Percentiles rank a stretch among this genome's conserved stretches.
Evolutionary conservation across 306 rosid species (phyloP).

Genomic region (Lupinus albus): DNA sequence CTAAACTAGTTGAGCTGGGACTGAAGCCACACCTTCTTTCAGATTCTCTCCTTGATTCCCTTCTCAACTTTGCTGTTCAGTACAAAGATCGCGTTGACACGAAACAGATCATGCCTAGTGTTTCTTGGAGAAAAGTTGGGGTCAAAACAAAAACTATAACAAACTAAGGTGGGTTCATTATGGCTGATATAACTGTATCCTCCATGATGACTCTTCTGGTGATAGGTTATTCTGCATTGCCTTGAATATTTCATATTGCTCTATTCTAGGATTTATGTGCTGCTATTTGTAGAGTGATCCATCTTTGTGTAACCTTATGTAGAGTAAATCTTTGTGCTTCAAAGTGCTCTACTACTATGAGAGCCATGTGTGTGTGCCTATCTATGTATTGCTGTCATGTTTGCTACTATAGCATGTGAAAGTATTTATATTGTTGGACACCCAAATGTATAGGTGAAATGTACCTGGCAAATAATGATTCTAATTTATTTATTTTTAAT

Average conservation of each 20-base stretch:
- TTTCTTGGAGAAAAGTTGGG: constrained; percentile 86
- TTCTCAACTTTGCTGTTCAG: constrained; percentile 78
- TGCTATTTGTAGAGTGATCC: background rate
- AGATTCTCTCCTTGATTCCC: constrained; percentile 89
- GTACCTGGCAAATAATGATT: background rate
- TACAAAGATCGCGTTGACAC: constrained; percentile 81
- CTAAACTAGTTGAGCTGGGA: constrained; percentile 87
- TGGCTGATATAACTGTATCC: background rate
- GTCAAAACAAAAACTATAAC: constrained; percentile 70
- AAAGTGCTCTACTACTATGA: constrained; percentile 22
- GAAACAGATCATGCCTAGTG: constrained; percentile 93
- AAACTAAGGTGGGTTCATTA: constrained; percentile 41
- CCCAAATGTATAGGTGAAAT: background rate
- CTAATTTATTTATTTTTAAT: background rate
- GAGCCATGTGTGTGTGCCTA: background rate
- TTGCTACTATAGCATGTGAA: constrained; percentile 6
- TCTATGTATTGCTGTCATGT: constrained; percentile 2
- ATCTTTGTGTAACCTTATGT: constrained; percentile 36
- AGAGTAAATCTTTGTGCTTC: constrained; percentile 31
- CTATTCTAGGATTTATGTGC: constrained; percentile 16
- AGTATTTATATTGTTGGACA: background rate
- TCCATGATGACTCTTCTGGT: constrained; percentile 29
- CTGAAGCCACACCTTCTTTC: constrained; percentile 87
- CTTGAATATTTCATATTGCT: constrained; percentile 7
- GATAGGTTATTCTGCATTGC: constrained; percentile 36